Base-by-base conservation (phyloP, 2,329 filamentous ascomycete genomes). In the Elsinoe australis region DNA sequence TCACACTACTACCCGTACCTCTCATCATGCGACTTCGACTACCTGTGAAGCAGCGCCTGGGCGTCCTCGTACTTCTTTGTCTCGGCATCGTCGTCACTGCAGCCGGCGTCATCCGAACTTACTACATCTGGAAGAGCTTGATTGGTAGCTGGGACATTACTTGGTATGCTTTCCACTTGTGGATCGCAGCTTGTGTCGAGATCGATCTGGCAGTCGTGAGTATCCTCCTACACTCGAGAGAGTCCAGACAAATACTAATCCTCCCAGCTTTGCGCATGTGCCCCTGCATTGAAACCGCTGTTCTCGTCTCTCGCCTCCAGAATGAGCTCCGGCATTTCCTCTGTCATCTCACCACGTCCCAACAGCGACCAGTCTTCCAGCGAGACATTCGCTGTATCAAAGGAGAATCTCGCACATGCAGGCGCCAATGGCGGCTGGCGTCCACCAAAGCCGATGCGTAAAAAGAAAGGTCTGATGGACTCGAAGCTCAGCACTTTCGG, bases 181-280 rank as follows among this genome's bases (percentile, higher is more conserved):
- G 69, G 67, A 71, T 72, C n/a, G 63, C 63, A 34, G 68, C 69
- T 3, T 64, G 67, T 0, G 64, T 72, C 2, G 70, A 72, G 53
- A 67, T 71, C 6, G 67, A 72, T 50, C 51, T 72, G 5, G 69
- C 66, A 7, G 63, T 72, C n/a, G 67, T 70, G 55, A 56, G 67
- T 63, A 2, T 22, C n/a, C 4, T 18, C 15, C 15, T 26, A 3
- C 17, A 10, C 26, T 24, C 24, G 17, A 22, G 5, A 22, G 5
- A 24, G 5, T 5, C 18, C 3, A n/a, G 6, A 17, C 34, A 7
- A 7, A 12, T 14, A 46, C 49, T 55, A 26, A 55, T 19, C 2
- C 18, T 9, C 18, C 3, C 28, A 65, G 60, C 62, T 67, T 14
- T 67, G 64, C 52, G 63, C 64, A 33, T 66, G 63, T 47, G 63